Conservation (phyloP, 768 basidiomycete genomes). For the Asterophora lycoperdoides region DNA sequence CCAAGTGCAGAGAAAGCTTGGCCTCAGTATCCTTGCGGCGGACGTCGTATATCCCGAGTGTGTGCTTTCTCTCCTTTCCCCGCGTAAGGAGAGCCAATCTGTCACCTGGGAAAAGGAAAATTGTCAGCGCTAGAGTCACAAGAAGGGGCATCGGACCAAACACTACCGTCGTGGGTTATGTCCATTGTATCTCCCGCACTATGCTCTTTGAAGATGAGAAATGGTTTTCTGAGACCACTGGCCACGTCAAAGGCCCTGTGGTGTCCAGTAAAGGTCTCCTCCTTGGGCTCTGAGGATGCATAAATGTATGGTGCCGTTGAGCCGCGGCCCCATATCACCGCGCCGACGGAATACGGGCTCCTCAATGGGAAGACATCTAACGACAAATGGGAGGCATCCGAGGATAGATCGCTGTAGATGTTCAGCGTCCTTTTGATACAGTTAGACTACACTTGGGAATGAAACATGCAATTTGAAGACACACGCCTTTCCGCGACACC, state of each 20-base stretch:
- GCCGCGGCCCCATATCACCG: constrained; percentile 49
- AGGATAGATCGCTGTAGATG: constrained; percentile 17
- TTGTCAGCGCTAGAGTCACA: neutral
- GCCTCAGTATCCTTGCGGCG: constrained; percentile 27
- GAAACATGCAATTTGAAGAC: too few species aligned
- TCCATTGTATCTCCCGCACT: constrained; percentile 54
- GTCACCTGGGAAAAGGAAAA: constrained; percentile 21
- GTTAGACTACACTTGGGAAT: neutral
- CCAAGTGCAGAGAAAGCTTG: constrained; percentile 27
- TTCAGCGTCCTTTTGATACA: constrained; percentile 13
- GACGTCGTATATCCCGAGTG: constrained; percentile 52
- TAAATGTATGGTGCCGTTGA: constrained; percentile 39
- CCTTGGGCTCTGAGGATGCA: constrained; percentile 51
- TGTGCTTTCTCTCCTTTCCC: constrained; percentile 24
- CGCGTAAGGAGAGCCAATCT: constrained; percentile 32
- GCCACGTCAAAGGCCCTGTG: constrained; percentile 50
- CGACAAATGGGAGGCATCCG: neutral
- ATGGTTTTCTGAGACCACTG: constrained; percentile 10
- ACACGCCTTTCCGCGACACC: constrained; percentile 41
- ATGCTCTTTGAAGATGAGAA: constrained; percentile 36
- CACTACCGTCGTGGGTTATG: constrained; percentile 41
- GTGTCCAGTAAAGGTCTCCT: constrained; percentile 30
- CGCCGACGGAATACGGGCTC: constrained; percentile 33
- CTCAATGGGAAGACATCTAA: constrained; percentile 15
- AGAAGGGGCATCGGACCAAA: neutral